Evolutionary conservation across 1,284 basidiomycete species (phyloP), one percentile per base, ranked within the genome.

Genomic region (Ceratobasidium theobromae): DNA sequence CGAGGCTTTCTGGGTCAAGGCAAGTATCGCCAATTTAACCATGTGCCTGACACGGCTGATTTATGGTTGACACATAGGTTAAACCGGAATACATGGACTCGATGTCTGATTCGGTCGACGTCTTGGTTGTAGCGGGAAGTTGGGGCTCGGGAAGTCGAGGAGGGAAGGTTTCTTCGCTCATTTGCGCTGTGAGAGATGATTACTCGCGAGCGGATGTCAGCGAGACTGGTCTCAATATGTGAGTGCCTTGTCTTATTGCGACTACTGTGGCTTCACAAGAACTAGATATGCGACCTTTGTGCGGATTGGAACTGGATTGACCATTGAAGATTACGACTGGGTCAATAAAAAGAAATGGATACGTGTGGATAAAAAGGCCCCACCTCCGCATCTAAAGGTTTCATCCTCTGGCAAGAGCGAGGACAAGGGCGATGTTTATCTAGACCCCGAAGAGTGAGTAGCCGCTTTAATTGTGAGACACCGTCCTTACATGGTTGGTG

Each of bases 61-160:
- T 21, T 45, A 35, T 53, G 16, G 4, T 65, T 60, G 43, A 27
- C 23, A 18, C 21, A 12, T 41, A 86, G 84, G 84, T 95, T 38
- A 98, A 97, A 75, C 95, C 95, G 4, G 95, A 97, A 73, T 95
- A 94, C 72, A 93, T 94, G 87, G 91, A 93, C 69, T 89, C 91
- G 70, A 86, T 93, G 83, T 89, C 89, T 6, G 90, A 95, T 77
- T 94, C 91, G 0, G 86, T 94, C 2, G 95, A 96, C 70, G 83
- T 95, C 0, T 77, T 96, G 1, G 92, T 98, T 28, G 86, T 97
- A 89, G 89, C 80, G 66, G 90, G 86, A 0, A 86, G 88, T 69
- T 93, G 88, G 69, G 91, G 90, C 3, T 82, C 81, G 49, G 83
- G 89, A 16, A 82, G 83, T 70, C 85, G 90, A 18, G 83, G 86